Evolutionary conservation across 176 grass and related monocot species (phyloP), one percentile per base, ranked within the genome.

Genomic region (Cenchrus fungigraminus): DNA sequence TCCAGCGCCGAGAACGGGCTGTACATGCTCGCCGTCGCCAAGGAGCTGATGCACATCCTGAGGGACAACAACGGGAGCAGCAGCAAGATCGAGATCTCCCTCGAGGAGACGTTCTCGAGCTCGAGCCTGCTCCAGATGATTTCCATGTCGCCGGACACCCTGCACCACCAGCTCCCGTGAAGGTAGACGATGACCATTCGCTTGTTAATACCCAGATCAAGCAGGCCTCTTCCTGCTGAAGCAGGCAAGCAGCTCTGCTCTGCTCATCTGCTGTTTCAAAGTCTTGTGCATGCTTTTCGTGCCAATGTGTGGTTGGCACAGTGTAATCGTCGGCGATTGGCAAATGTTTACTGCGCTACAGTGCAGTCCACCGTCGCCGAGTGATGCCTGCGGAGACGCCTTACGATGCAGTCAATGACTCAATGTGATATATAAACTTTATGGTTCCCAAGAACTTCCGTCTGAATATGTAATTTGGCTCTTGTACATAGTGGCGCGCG

Each of bases 71-170:
- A 91, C 19, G 90, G 94, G 73, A 92, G 91, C 71, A 94, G 93
- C 82, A 99, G 91, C 71, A 92, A 89, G 78, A 92, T 92, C 51
- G 97, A 99, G 82, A 94, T 95, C 51, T 85, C 91, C 0, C 86
- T 96, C 15, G 93, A 99, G 73, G 91, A 92, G 67, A 94, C 94
- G 5, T 96, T 96, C 80, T 99, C 93, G 0, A 96, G 86, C 81
- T 99, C 93, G 2, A 96, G 97, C 89, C 88, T 99, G 31, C 88
- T 96, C 57, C 97, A 96, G 86, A 99, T 98, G 93, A 95, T 95
- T 85, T 99, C 93, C 17, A 99, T 92, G 91, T 99, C 97, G 77
- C 93, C 94, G 8, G 97, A 99, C n/a, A 86, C 90, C 0, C 70
- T 92, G 59, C 84, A 87, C 5, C 89, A 79, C 61, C 85, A 91